Evolutionary conservation across 192 early-diverging fungal genomes (phyloP).

Genomic region (Jimgerdemannia flammicorona): DNA sequence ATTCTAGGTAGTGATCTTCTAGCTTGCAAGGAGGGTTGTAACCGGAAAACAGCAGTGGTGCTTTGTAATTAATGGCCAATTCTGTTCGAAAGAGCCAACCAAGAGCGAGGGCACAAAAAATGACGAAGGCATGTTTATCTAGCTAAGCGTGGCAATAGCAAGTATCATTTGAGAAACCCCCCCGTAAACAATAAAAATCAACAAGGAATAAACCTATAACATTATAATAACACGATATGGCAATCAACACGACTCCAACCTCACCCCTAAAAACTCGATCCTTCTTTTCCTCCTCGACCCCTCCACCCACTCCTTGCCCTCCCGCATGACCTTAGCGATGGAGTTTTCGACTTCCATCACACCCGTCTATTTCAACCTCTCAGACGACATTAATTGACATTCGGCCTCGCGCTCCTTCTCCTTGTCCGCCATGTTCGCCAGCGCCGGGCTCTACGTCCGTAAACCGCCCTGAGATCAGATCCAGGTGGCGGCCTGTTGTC

Average conservation of each 20-base stretch:
- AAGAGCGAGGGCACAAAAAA: too few relatives aligned
- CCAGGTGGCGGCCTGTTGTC: slow-evolving; percentile 34
- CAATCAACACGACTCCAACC: not conserved
- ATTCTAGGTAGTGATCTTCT: too few relatives aligned
- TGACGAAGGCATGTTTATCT: too few relatives aligned
- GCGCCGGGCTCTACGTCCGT: slow-evolving; percentile 33
- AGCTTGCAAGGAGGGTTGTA: too few relatives aligned
- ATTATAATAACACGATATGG: too few relatives aligned
- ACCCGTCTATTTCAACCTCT: slow-evolving; percentile 88
- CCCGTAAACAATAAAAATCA: too few relatives aligned
- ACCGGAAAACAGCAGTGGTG: too few relatives aligned
- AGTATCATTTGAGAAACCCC: too few relatives aligned
- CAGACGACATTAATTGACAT: slow-evolving; percentile 88
- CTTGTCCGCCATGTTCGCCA: slow-evolving; percentile 90
- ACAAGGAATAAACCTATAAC: too few relatives aligned
- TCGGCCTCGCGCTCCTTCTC: slow-evolving; percentile 96
- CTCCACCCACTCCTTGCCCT: slow-evolving; percentile 24
- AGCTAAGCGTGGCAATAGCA: too few relatives aligned
- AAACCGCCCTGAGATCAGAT: slow-evolving; percentile 90
- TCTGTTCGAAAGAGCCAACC: too few relatives aligned
- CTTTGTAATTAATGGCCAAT: too few relatives aligned
- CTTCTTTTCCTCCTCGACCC: slow-evolving; percentile 6
- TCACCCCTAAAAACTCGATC: not conserved
- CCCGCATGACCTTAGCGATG: slow-evolving; percentile 51
- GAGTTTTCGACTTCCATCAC: slow-evolving; percentile 81